A percentile compares a stretch with the other conserved stretches of the same genome.
These are phyloP conservation scores for Cardamine occulta DNA, from an alignment of 345 rosid species.

Conservation along the genomic window DNA sequence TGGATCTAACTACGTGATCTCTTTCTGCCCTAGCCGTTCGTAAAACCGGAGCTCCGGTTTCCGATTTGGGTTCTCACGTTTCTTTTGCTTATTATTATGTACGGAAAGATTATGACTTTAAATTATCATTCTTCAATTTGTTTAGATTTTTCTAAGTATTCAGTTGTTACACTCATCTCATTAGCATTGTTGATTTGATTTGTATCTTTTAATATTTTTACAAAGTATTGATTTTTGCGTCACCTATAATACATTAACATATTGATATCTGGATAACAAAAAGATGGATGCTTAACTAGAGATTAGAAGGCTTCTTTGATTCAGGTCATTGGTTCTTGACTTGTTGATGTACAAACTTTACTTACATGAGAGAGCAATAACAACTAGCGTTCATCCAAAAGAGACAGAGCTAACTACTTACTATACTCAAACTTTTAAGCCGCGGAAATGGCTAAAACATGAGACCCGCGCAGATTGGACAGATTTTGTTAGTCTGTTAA, in stretches of 20 bases:
- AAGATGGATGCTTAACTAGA: conserved; percentile 9
- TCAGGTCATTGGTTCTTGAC: conserved; percentile 12
- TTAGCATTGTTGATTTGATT: conserved; percentile 35
- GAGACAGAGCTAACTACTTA: conserved; percentile 27
- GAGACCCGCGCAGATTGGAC: conserved; percentile 16
- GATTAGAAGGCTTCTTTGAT: conserved; percentile 22
- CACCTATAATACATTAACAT: neutral
- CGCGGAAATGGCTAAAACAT: conserved; percentile 15
- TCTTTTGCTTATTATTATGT: conserved; percentile 32
- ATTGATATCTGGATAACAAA: neutral
- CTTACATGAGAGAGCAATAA: conserved; percentile 28
- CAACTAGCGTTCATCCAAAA: conserved; percentile 14
- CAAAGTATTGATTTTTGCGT: conserved; percentile 1
- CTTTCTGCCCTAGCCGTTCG: conserved; percentile 61
- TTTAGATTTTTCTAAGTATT: neutral
- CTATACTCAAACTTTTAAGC: neutral
- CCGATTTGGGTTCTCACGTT: conserved; percentile 10
- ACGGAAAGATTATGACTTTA: conserved; percentile 1
- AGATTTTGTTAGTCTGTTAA: conserved; percentile 24
- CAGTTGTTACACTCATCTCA: conserved; percentile 21
- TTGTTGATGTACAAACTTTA: conserved; percentile 21
- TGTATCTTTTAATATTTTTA: conserved; percentile 1
- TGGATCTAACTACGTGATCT: conserved; percentile 74
- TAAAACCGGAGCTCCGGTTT: conserved; percentile 14
- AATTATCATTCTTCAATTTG: conserved; percentile 6